Percentiles rank a stretch among this genome's conserved stretches.
Conservation (phyloP, 1,284 basidiomycete genomes). For the Puccinia novopanici region DNA sequence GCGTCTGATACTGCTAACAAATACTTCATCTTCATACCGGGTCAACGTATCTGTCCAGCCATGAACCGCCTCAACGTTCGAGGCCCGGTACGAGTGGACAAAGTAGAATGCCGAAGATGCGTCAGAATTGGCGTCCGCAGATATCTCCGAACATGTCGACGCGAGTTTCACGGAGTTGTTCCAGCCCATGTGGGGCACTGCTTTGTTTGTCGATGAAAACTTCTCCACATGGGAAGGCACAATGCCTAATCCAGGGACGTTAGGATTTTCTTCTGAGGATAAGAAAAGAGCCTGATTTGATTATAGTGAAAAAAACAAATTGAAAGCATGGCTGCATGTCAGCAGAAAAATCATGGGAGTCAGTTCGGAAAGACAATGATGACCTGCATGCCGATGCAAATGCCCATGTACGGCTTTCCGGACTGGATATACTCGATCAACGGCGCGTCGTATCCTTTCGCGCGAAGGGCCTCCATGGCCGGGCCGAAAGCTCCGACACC, state of each 20-base stretch:
- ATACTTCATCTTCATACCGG: constrained; percentile 91
- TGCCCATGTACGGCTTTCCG: constrained; percentile 81
- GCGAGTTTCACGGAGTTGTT: constrained; percentile 64
- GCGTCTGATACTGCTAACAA: constrained; percentile 79
- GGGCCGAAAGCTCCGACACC: constrained; percentile 95
- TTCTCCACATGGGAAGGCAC: constrained; percentile 71
- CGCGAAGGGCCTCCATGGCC: constrained; percentile 75
- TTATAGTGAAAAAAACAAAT: not conserved
- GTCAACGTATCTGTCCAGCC: constrained; percentile 82
- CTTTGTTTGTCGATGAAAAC: constrained; percentile 70
- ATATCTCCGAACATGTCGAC: constrained; percentile 62
- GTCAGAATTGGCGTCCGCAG: constrained; percentile 60
- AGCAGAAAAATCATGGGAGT: not conserved
- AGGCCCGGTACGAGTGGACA: constrained; percentile 90
- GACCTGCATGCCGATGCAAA: constrained; percentile 94
- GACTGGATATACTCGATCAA: constrained; percentile 80
- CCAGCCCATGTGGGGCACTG: constrained; percentile 99
- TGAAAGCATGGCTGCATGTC: not conserved
- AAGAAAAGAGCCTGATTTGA: constrained; percentile 70
- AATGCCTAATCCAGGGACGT: constrained; percentile 69
- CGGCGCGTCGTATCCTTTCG: constrained; percentile 76
- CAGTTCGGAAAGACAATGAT: not conserved
- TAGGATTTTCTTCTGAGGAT: constrained; percentile 74
- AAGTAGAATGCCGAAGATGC: constrained; percentile 79
- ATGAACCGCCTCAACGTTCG: constrained; percentile 65